These are phyloP conservation scores for Trichosanthes cucumerina DNA, from an alignment of 306 rosid genomes.

Conservation along the genomic window DNA sequence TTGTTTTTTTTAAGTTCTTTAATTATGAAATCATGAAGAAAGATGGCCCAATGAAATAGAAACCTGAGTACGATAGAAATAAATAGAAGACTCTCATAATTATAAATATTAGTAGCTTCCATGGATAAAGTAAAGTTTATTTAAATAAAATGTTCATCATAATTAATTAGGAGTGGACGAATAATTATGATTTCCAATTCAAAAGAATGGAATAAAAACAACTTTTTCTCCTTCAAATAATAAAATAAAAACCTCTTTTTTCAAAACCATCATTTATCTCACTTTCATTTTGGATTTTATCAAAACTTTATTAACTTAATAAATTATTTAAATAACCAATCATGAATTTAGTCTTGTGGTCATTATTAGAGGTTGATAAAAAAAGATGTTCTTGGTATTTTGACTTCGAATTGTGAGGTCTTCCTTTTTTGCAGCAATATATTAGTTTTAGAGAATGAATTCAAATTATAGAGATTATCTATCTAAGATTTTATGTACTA, in stretches of 20 bases:
- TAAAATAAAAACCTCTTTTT: neutral
- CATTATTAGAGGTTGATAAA: too few species aligned
- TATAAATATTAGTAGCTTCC: slow-evolving; percentile 1
- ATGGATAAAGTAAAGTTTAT: neutral
- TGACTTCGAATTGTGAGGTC: too few species aligned
- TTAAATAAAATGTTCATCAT: neutral
- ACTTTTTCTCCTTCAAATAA: neutral
- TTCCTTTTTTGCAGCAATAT: too few species aligned
- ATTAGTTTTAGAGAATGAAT: too few species aligned
- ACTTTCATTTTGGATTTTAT: neutral
- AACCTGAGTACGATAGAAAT: neutral
- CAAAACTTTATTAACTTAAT: too few species aligned
- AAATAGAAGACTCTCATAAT: neutral
- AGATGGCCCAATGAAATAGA: neutral
- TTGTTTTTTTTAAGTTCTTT: neutral
- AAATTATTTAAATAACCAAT: too few species aligned
- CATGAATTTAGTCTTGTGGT: too few species aligned
- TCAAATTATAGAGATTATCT: too few species aligned
- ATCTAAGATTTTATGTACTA: too few species aligned
- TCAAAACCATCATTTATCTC: neutral
- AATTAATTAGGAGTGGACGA: neutral
- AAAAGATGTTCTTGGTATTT: too few species aligned
- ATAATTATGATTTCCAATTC: neutral
- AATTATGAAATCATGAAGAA: neutral
- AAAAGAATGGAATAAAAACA: neutral